Base-by-base conservation (phyloP, 169 alveolate species). In the Eimeria sp. region DNA sequence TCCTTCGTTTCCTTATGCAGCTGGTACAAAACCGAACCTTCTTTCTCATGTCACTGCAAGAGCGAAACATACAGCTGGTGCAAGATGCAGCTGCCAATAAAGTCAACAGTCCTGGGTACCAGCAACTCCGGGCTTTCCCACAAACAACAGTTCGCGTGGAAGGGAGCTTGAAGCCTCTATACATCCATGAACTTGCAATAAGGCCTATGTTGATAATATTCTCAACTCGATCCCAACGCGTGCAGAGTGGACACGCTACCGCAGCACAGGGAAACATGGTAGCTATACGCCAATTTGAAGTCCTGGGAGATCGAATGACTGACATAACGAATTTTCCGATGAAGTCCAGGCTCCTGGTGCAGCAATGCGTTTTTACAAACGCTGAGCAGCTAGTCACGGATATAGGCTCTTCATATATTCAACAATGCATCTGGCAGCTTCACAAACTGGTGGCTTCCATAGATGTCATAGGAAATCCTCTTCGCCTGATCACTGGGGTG, bases 401-500 rank as follows among this genome's bases (percentile, higher is more conserved):
- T 25, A 54, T 95, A 13, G 58, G 83, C n/a, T 49, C 88, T 25
- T 46, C 78, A 16, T 95, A 95, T 85, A 33, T 85, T 40, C 95
- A 85, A 64, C 96, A 95, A 68, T 90, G 96, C 72, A 71, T 85
- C 52, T 82, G 96, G 90, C 96, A 95, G 85, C 82, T 85, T 37
- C 95, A 85, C 85, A 85, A 85, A 43, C 90, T 95, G 40, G 83
- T 95, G 74, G 95, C 95, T 10, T 95, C 96, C 11, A 95, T 95
- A 43, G 96, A 95, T 40, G 90, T 95, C 76, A 43, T 95, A 43
- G 96, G 96, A 25, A 95, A 85, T 52, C 96, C 96, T 60, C 96
- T 95, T 20, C 85, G 85, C 49, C 78, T 95, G 18, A 72, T 95
- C 25, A 82, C 96, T 68, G 90, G 90, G 25, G 89, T 94, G 16